phyloP scores from a whole-genome alignment of 1,284 basidiomycete species.

The Sanghuangporus baumii region DNA sequence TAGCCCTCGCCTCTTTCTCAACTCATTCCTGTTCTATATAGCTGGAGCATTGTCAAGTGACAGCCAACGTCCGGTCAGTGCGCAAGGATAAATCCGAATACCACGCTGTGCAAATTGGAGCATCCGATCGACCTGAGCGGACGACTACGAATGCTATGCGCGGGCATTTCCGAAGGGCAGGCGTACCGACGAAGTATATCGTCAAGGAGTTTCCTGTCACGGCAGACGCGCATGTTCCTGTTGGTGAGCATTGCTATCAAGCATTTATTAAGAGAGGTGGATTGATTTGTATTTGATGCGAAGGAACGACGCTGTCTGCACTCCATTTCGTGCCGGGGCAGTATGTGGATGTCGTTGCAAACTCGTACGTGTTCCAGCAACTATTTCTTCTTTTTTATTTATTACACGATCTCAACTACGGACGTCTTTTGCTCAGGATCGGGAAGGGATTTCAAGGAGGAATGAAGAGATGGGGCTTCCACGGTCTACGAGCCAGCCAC shows the following conservation, averaged over 20 bases:
- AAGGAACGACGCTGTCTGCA: conserved; percentile 86
- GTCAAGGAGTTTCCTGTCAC: conserved; percentile 90
- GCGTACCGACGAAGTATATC: conserved; percentile 80
- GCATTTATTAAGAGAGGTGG: not conserved
- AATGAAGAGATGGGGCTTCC: conserved; percentile 97
- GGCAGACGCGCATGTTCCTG: conserved; percentile 82
- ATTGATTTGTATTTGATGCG: not conserved
- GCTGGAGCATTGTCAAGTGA: conserved; percentile 84
- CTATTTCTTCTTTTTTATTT: conserved; percentile 1
- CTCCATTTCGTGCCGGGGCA: conserved; percentile 98
- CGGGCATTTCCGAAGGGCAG: conserved; percentile 84
- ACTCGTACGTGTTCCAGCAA: conserved; percentile 56
- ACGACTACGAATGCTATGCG: conserved; percentile 70
- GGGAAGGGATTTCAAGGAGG: conserved; percentile 97
- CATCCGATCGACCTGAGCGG: conserved; percentile 63
- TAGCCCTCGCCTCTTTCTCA: not conserved
- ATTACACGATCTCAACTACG: not conserved
- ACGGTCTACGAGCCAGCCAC: conserved; percentile 89
- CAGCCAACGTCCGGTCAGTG: conserved; percentile 63
- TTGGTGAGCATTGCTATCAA: conserved; percentile 50
- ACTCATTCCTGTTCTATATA: conserved; percentile 24
- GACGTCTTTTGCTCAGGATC: conserved; percentile 49
- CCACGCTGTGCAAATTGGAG: conserved; percentile 83
- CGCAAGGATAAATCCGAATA: conserved; percentile 67
- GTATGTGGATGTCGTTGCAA: conserved; percentile 90